Evolutionary conservation across 2,329 filamentous ascomycete species (phyloP), one percentile per base, ranked within the genome.

Genomic region (Ophidiomyces ophidiicola): DNA sequence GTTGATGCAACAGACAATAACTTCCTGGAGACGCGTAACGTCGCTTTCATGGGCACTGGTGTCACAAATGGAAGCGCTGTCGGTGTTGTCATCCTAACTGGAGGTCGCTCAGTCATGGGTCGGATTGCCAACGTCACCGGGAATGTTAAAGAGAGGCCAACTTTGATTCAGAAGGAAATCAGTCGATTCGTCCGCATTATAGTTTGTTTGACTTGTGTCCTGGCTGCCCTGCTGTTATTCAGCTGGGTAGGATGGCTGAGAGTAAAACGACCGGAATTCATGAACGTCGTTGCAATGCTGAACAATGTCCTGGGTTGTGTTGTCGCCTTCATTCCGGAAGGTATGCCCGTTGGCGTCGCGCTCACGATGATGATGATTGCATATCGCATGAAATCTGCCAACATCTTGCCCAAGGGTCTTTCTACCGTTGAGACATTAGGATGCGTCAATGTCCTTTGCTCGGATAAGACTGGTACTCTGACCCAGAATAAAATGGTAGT

Each of bases 371-470:
- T 82, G 1, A 85, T 86, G 47, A 77, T 77, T 2, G 81, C 82
- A 14, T 80, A 78, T 45, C 71, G 81, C 46, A 86, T 87, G 82
- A 72, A 72, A 47, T 74, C 78, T 57, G 77, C 82, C 58, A 80
- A 80, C 49, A 77, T 86, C 33, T 68, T 87, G 4, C 85, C 80
- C 69, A 87, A 86, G 61, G 83, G 78, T 0, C 66, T 87, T 30
- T 80, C 82, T 57, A 85, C 82, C 0, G 80, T 85, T 0, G 82
- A 86, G 58, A 86, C 80, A 0, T 68, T 86, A 1, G 82, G 82
- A 1, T 72, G 78, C 0, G 80, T 85, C 1, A 82, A 78, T 1
- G 73, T 83, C 6, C 81, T 36, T 4, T 36, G 33, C 12, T 36
- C 33, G 11, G 33, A 36, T 11, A 36, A 36, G 20, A 36, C 33